Evolutionary conservation across 2,329 filamentous ascomycete genomes (phyloP).

Genomic region (Eutypella sp.): DNA sequence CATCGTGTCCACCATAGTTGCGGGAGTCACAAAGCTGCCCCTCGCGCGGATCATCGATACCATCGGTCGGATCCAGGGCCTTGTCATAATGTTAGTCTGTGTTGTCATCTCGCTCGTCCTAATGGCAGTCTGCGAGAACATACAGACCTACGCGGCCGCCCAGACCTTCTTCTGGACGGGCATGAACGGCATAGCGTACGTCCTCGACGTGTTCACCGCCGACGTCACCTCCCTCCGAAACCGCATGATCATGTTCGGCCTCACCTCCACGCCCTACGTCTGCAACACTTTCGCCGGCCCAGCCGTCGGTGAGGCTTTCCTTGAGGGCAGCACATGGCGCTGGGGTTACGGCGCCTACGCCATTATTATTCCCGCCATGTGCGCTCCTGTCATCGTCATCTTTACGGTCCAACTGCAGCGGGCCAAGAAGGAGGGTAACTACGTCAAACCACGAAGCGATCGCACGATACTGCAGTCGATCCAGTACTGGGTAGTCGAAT

Average conservation of each 20-base stretch:
- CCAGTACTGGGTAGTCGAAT: conserved; percentile 17
- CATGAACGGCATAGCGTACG: conserved; percentile 23
- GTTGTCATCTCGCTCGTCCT: conserved; percentile 43
- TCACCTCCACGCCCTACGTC: conserved; percentile 31
- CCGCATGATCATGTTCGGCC: conserved; percentile 27
- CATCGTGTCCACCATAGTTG: conserved; percentile 36
- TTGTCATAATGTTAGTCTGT: conserved; percentile 25
- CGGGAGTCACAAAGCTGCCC: conserved; percentile 22
- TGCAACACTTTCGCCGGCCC: conserved; percentile 30
- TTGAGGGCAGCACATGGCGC: conserved; percentile 21
- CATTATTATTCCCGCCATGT: conserved; percentile 48
- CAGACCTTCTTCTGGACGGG: conserved; percentile 50
- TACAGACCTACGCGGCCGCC: conserved; percentile 38
- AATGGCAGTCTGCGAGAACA: conserved; percentile 51
- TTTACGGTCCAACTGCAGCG: conserved; percentile 17
- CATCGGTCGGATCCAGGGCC: conserved; percentile 33
- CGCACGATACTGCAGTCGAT: conserved; percentile 7
- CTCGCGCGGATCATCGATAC: conserved; percentile 36
- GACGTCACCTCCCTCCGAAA: conserved; percentile 27
- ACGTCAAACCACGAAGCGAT: background rate
- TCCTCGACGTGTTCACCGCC: conserved; percentile 26
- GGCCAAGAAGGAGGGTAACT: conserved; percentile 14
- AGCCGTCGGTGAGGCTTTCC: conserved; percentile 20
- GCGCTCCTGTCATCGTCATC: conserved; percentile 17
- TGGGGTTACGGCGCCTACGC: conserved; percentile 50